phyloP scores from a whole-genome alignment of 2,329 filamentous ascomycete genomes.

The Hypocreales sp. region DNA sequence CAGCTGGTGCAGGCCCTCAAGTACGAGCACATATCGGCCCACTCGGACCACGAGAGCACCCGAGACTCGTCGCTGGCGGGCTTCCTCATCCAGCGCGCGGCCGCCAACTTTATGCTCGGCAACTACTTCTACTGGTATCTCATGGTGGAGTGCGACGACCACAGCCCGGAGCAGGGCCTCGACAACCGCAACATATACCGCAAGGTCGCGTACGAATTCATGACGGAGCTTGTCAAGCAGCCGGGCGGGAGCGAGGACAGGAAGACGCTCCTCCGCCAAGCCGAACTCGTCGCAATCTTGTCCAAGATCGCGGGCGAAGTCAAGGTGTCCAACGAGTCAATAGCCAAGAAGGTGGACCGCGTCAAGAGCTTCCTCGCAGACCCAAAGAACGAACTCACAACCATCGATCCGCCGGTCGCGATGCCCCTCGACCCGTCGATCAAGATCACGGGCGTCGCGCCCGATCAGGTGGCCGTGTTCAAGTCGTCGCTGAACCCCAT shows the following conservation, averaged over 20 bases:
- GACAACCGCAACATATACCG: conserved; percentile 76
- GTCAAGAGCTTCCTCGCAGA: conserved; percentile 77
- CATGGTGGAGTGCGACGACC: conserved; percentile 91
- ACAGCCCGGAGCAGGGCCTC: conserved; percentile 56
- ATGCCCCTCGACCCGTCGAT: conserved; percentile 79
- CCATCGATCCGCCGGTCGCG: conserved; percentile 73
- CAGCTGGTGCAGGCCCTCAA: conserved; percentile 94
- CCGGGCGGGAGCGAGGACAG: conserved; percentile 57
- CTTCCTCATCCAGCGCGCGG: conserved; percentile 79
- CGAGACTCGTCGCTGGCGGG: conserved; percentile 73
- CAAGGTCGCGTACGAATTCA: conserved; percentile 91
- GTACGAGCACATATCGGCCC: conserved; percentile 63
- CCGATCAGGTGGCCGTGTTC: conserved; percentile 81
- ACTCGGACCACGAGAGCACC: conserved; percentile 37
- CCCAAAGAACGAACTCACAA: conserved; percentile 73
- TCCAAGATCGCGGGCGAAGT: conserved; percentile 84
- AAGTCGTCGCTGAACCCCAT: conserved; percentile 90
- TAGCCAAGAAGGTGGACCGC: conserved; percentile 65
- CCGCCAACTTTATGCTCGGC: conserved; percentile 75
- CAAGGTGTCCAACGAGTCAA: conserved; percentile 62
- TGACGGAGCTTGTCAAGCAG: conserved; percentile 65
- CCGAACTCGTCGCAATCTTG: conserved; percentile 74
- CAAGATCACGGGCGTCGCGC: conserved; percentile 61
- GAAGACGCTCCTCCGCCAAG: conserved; percentile 68
- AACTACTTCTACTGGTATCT: conserved; percentile 98